Evolutionary conservation across 208 protist genomes (phyloP).

Genomic region (Plasmodiophora brassicae): DNA sequence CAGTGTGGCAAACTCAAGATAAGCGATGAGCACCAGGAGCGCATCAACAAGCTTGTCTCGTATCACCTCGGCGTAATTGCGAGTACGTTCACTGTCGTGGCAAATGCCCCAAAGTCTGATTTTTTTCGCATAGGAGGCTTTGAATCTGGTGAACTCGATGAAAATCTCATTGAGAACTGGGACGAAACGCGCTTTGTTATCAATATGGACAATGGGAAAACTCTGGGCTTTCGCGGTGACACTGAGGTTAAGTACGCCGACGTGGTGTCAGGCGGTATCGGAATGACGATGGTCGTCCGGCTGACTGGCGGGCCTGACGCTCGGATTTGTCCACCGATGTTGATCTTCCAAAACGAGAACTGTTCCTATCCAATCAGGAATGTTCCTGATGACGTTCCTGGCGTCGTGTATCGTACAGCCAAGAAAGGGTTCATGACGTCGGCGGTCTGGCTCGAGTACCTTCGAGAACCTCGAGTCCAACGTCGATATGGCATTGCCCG

Average conservation of each 20-base stretch:
- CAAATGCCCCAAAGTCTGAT: too few species aligned
- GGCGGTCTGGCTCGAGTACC: too few species aligned
- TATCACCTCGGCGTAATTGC: background rate
- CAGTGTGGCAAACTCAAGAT: too few species aligned
- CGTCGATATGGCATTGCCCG: too few species aligned
- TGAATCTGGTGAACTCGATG: background rate
- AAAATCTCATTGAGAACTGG: background rate
- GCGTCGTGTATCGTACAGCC: background rate
- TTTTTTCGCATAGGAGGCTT: too few species aligned
- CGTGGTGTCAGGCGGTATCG: background rate
- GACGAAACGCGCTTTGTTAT: constrained; percentile 19
- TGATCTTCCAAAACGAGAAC: constrained; percentile 5
- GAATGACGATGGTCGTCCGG: background rate
- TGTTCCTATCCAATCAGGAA: background rate
- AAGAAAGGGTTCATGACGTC: background rate
- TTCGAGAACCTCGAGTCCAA: too few species aligned
- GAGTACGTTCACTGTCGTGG: too few species aligned
- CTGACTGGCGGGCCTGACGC: background rate
- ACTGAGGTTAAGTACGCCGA: background rate
- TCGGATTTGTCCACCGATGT: background rate
- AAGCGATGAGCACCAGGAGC: background rate
- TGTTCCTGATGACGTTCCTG: background rate
- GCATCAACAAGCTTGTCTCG: background rate
- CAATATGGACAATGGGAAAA: constrained; percentile 16
- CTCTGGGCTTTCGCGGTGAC: background rate